Evolutionary conservation across 306 rosid species (phyloP).

Genomic region (Cucurbita moschata): DNA sequence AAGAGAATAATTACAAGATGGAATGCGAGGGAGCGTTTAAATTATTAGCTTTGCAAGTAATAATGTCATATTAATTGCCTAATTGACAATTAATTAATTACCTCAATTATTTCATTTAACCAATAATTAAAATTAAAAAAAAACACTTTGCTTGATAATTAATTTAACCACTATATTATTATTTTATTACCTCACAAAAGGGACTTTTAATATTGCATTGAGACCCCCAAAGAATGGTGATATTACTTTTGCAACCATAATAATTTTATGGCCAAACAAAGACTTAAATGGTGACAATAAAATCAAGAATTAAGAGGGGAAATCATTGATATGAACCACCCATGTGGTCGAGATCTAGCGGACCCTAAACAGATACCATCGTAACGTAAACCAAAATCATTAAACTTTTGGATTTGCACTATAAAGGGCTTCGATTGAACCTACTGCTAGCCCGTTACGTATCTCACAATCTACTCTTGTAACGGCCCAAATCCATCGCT

Average conservation of each 20-base stretch:
- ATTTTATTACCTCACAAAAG: neutral
- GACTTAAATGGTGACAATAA: neutral
- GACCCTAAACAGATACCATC: neutral
- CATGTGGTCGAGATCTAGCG: constrained; percentile 2
- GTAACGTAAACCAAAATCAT: neutral
- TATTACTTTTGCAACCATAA: neutral
- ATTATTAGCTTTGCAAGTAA: neutral
- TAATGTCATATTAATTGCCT: neutral
- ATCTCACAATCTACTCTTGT: too few species aligned
- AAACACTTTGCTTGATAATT: neutral
- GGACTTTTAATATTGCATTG: neutral
- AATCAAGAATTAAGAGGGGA: neutral
- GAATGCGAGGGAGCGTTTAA: too few species aligned
- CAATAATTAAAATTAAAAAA: neutral
- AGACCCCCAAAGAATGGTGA: neutral
- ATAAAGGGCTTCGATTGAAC: too few species aligned
- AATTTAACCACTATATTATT: too few species aligned
- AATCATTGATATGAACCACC: neutral
- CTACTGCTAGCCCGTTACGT: too few species aligned
- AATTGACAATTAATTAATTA: neutral
- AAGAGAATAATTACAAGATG: too few species aligned
- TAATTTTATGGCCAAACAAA: neutral
- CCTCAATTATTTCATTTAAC: neutral
- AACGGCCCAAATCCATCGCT: too few species aligned
- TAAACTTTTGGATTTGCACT: too few species aligned